These are phyloP conservation scores for Malus orientalis DNA, from an alignment of 306 rosid genomes.

Conservation along the genomic window DNA sequence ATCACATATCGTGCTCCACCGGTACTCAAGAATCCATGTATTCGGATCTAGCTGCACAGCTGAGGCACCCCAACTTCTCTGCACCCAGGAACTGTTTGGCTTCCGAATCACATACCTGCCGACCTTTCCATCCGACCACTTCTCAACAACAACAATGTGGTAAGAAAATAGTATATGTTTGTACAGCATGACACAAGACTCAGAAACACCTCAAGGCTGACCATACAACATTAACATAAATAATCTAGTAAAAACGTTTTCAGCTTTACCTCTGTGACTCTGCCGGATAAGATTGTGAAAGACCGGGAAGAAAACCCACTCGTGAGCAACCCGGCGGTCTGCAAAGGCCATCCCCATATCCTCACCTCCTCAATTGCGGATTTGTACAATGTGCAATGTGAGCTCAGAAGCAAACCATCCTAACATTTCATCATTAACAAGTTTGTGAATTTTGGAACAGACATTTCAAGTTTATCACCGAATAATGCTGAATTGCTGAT, in stretches of 20 bases:
- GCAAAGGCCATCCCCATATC: slow-evolving; percentile 96
- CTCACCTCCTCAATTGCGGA: slow-evolving; percentile 64
- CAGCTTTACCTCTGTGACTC: slow-evolving; percentile 63
- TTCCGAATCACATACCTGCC: slow-evolving; percentile 44
- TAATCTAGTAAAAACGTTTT: neutral
- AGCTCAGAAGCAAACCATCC: slow-evolving; percentile 65
- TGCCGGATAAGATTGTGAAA: slow-evolving; percentile 63
- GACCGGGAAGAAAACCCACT: slow-evolving; percentile 49
- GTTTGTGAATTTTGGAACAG: neutral
- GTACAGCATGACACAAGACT: neutral
- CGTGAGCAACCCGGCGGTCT: slow-evolving; percentile 79
- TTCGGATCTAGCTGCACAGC: slow-evolving; percentile 67
- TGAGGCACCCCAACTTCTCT: slow-evolving; percentile 61
- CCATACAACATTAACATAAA: neutral
- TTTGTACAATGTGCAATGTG: slow-evolving; percentile 64
- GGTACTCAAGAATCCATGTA: slow-evolving; percentile 86
- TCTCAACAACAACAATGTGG: neutral
- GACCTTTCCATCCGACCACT: slow-evolving; percentile 75
- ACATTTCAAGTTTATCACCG: neutral
- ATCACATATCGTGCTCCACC: slow-evolving; percentile 38
- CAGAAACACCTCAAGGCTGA: neutral
- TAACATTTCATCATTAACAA: slow-evolving; percentile 5
- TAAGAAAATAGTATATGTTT: neutral
- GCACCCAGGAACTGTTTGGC: slow-evolving; percentile 68
- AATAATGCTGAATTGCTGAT: neutral